Evolutionary conservation across 2,329 filamentous ascomycete species (phyloP).

Genomic region (Exophiala aquamarina): DNA sequence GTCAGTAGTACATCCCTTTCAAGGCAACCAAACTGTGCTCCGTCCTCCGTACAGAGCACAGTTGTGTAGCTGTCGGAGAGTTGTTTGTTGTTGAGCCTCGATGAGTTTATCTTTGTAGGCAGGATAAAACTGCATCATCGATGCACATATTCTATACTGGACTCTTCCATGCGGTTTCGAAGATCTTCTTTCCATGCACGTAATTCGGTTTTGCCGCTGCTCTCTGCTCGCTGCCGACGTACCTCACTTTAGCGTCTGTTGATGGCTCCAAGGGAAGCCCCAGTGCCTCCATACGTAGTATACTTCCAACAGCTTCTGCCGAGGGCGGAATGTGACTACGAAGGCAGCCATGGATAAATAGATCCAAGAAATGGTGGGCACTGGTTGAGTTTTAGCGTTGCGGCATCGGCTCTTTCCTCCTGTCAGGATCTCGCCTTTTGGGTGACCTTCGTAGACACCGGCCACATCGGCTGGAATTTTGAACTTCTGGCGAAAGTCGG

Average conservation of each 20-base stretch:
- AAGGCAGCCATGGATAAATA: no score
- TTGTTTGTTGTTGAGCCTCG: neutral
- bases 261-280: conserved; percentile 9
- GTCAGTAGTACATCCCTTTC: no score
- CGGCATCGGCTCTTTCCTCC: neutral
- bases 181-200: conserved; percentile 5
- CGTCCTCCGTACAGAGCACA: no score
- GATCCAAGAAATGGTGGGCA: no score
- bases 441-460: no score
- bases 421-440: neutral
- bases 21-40: no score
- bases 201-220: conserved; percentile 2
- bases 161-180: neutral
- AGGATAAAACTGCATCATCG: no score
- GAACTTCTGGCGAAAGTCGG: conserved; percentile 13
- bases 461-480: neutral
- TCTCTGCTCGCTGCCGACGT: conserved; percentile 10
- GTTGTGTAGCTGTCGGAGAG: neutral
- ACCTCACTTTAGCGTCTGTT: conserved; percentile 18
- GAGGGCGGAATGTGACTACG: no score
- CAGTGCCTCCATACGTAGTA: neutral
- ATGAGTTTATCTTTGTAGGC: conserved; percentile 3
- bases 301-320: no score
- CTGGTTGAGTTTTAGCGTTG: neutral
- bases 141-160: no score